A percentile compares a stretch with the other conserved stretches of the same genome.
phyloP scores from a whole-genome alignment of 805 yeast genomes.

The Wickerhamomyces tratensis region DNA sequence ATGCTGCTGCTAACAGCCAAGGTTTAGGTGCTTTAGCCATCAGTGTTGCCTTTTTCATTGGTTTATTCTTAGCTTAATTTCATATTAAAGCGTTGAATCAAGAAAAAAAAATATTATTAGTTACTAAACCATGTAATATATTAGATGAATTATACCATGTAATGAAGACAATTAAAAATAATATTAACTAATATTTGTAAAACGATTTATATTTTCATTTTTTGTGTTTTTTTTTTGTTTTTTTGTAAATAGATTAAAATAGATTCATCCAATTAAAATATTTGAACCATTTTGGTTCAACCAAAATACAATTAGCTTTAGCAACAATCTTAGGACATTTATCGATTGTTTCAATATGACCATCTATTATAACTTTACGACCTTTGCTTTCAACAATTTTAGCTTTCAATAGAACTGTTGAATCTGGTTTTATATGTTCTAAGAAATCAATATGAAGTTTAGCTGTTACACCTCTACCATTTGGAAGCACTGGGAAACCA shows the following conservation, averaged over 20 bases:
- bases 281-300: slow-evolving; percentile 85
- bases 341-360: slow-evolving; percentile 47
- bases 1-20: not conserved
- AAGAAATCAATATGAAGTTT: slow-evolving; percentile 52
- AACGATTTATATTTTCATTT: too few species aligned
- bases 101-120: too few species aligned
- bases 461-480: slow-evolving; percentile 85
- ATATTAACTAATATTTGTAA: too few species aligned
- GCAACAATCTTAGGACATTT: slow-evolving; percentile 36
- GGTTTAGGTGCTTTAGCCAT: too few species aligned
- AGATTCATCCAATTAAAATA: slow-evolving; percentile 47
- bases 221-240: too few species aligned
- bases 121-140: too few species aligned
- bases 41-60: too few species aligned
- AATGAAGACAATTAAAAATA: too few species aligned
- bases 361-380: slow-evolving; percentile 73
- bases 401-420: slow-evolving; percentile 60
- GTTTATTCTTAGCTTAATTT: too few species aligned
- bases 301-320: slow-evolving; percentile 57
- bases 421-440: slow-evolving; percentile 38
- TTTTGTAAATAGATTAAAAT: slow-evolving; percentile 13
- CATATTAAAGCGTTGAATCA: too few species aligned
- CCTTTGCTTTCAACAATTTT: slow-evolving; percentile 60
- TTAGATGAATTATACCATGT: too few species aligned
- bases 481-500: slow-evolving; percentile 77